A percentile compares a stretch with the other conserved stretches of the same genome.
phyloP scores from a whole-genome alignment of 2,329 filamentous ascomycete genomes.

The Xylariomycetidae sp. region DNA sequence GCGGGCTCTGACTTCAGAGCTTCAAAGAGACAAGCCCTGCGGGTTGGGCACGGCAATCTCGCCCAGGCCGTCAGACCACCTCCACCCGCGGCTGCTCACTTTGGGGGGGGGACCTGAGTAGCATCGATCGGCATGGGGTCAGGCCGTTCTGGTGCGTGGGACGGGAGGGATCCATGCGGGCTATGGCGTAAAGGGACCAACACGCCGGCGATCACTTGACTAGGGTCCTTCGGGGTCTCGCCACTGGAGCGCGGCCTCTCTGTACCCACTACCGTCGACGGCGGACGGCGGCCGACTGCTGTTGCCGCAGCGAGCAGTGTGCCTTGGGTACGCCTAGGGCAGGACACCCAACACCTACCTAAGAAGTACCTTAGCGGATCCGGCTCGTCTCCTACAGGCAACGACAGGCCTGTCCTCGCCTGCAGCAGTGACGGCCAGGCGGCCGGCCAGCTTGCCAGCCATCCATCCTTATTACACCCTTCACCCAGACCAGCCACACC shows the following conservation, averaged over 20 bases:
- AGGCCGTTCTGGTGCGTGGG: conserved; percentile 19
- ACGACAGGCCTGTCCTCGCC: conserved; percentile 9
- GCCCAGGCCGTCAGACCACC: conserved; percentile 1
- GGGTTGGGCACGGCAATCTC: conserved; percentile 3
- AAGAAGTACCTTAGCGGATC: too few relatives aligned
- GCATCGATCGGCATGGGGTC: conserved; percentile 20
- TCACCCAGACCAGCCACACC: background rate
- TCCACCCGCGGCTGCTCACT: background rate
- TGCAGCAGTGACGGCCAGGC: background rate
- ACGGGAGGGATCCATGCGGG: conserved; percentile 16
- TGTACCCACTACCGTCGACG: conserved; percentile 3
- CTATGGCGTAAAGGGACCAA: conserved; percentile 22
- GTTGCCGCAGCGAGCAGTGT: too few relatives aligned
- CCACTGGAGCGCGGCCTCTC: too few relatives aligned
- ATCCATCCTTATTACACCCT: too few relatives aligned
- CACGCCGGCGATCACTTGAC: conserved; percentile 17
- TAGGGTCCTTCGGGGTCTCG: conserved; percentile 18
- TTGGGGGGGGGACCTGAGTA: background rate
- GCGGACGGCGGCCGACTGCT: background rate
- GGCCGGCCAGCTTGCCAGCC: too few relatives aligned
- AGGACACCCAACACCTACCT: too few relatives aligned
- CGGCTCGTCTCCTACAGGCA: too few relatives aligned
- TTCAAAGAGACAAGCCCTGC: conserved; percentile 2
- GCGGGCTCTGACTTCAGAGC: conserved; percentile 19
- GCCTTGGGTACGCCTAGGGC: too few relatives aligned